Evolutionary conservation across 129 eudicot species (phyloP), one percentile per base, ranked within the genome.

Genomic region (Chrysanthemum seticuspe): DNA sequence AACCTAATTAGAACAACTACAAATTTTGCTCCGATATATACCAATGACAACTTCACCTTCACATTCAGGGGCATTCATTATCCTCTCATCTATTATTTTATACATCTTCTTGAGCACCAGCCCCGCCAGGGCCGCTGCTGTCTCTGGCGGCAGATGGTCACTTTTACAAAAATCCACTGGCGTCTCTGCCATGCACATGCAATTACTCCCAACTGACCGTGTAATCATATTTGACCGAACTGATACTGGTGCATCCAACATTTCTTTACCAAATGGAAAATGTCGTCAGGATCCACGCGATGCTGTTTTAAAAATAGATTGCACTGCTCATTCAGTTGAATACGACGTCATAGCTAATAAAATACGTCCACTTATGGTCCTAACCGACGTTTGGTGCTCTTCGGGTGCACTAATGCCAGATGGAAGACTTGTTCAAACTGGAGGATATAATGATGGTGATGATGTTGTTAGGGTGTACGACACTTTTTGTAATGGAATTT

Each of bases 171-270:
- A 74, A 55, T 79, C 61, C 80, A 76, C 78, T 5, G 97, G 97
- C 72, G 76, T 85, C 47, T 75, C 96, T 13, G 91, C 97, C 86
- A 92, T 92, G 97, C 97, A 89, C 91, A 92, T 92, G 94, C 97
- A 92, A 60, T 96, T 89, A 57, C 85, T 92, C 45, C 70, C 80
- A 71, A 79, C 62, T 48, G 96, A 89, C 73, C 87, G 87, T 29
- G 95, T 92, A 58, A 68, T 92, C 62, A 83, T 92, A 4, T 89
- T 62, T 66, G 98, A 92, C 70, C 83, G 96, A n/a, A 89, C 98
- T 0, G 96, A 92, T 62, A 79, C 79, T 15, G 98, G 96, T n/a
- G 36, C 19, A 10, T 92, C 96, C 69, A 92, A 89, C 78, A 80
- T 92, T 21, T 85, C 91, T 3, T 77, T 92, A 18, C 85, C 96